Percentiles rank a stretch among this genome's conserved stretches.
Evolutionary conservation across 352 stramenopile species (phyloP).

Genomic region (Phytophthora crassamura): DNA sequence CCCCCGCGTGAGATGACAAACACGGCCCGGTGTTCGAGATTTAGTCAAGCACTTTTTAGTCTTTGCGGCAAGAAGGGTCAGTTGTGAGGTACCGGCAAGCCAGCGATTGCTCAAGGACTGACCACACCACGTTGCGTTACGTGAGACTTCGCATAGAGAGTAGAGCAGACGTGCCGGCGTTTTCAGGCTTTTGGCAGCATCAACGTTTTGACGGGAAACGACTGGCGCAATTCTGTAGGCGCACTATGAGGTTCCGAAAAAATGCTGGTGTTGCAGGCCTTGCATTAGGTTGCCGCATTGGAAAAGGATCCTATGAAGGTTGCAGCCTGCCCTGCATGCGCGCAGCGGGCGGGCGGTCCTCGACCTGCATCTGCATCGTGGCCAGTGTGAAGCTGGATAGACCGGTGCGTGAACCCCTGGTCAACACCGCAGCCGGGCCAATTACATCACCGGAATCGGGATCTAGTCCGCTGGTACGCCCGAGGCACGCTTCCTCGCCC

Average conservation of each 20-base stretch:
- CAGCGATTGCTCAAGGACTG: constrained; percentile 17
- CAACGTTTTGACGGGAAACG: constrained; percentile 1
- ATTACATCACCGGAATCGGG: constrained; percentile 1
- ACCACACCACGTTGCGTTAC: constrained; percentile 7
- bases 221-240: background rate
- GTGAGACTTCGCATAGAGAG: constrained; percentile 9
- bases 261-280: no score
- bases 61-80: background rate
- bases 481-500: constrained; percentile 23
- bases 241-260: no score
- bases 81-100: constrained; percentile 8
- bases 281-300: no score
- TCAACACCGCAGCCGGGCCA: background rate
- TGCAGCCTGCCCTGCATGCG: no score
- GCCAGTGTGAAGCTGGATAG: background rate
- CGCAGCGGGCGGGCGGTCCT: no score
- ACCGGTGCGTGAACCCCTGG: no score
- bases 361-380: background rate
- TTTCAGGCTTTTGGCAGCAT: background rate
- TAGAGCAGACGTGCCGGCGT: constrained; percentile 5
- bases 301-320: no score
- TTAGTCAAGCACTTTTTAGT: no score
- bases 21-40: constrained; percentile 1
- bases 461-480: constrained; percentile 9
- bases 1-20: background rate